Evolutionary conservation across 495 filamentous ascomycete species (phyloP).

Genomic region (Talaromyces proteolyticus): DNA sequence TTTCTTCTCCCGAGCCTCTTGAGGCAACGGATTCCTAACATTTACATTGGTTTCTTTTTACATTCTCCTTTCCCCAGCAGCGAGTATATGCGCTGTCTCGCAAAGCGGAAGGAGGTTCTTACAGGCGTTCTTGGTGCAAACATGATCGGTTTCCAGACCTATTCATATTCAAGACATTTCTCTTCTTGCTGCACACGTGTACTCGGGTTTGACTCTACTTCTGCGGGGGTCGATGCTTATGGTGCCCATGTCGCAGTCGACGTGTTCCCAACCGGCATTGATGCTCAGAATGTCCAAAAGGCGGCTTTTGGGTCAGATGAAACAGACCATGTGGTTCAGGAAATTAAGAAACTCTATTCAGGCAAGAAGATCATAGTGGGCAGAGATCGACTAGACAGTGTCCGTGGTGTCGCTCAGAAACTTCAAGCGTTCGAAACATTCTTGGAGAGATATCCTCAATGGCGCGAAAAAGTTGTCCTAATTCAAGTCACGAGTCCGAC

Average conservation of each 20-base stretch:
- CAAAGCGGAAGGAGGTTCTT: slow-evolving; percentile 78
- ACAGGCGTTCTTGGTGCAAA: slow-evolving; percentile 85
- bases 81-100: slow-evolving; percentile 83
- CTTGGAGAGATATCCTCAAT: slow-evolving; percentile 79
- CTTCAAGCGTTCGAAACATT: slow-evolving; percentile 89
- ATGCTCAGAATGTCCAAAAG: slow-evolving; percentile 63
- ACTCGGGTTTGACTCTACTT: slow-evolving; percentile 74
- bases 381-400: slow-evolving; percentile 84
- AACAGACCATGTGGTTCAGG: slow-evolving; percentile 59
- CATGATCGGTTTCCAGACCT: slow-evolving; percentile 88
- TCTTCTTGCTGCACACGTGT: slow-evolving; percentile 86
- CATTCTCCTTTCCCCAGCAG: slow-evolving; percentile 92
- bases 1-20: slow-evolving; percentile 80
- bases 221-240: slow-evolving; percentile 79
- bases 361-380: slow-evolving; percentile 91
- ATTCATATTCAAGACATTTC: slow-evolving; percentile 88
- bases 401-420: slow-evolving; percentile 87
- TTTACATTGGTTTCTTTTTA: slow-evolving; percentile 87
- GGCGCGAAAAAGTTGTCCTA: slow-evolving; percentile 85
- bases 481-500: slow-evolving; percentile 93
- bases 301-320: slow-evolving; percentile 61
- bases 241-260: slow-evolving; percentile 83
- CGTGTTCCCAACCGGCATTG: slow-evolving; percentile 87
- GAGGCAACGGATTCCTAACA: slow-evolving; percentile 71
- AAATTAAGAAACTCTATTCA: slow-evolving; percentile 64